phyloP scores from a whole-genome alignment of 257 asterid genomes.

The Fraxinus excelsior region DNA sequence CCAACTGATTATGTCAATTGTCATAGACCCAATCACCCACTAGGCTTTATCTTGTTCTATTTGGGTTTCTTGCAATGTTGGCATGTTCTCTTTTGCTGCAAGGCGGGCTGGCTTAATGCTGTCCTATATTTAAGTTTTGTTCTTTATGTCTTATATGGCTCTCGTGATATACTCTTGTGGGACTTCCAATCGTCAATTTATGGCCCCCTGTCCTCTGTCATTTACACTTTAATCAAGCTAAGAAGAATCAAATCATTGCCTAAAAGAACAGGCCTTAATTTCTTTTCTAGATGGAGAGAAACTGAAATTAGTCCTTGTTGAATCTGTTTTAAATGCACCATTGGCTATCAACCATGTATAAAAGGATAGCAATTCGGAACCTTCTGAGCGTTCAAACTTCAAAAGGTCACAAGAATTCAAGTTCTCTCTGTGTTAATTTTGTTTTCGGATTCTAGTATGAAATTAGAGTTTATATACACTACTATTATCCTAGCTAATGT shows the following conservation, averaged over 20 bases:
- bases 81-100: background rate
- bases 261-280: background rate
- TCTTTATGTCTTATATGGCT: too few relatives aligned
- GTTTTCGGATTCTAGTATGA: background rate
- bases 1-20: background rate
- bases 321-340: background rate
- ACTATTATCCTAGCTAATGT: constrained; percentile 8
- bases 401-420: background rate
- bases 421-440: background rate
- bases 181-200: too few relatives aligned
- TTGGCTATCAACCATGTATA: background rate
- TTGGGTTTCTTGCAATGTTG: background rate
- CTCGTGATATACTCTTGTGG: too few relatives aligned
- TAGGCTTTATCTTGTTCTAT: background rate
- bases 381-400: background rate
- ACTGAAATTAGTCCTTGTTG: background rate
- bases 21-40: background rate
- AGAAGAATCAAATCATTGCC: too few relatives aligned
- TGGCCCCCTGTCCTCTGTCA: too few relatives aligned
- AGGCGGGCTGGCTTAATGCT: too few relatives aligned
- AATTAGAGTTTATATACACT: background rate
- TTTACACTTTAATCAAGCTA: too few relatives aligned
- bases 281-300: background rate
- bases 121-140: too few relatives aligned
- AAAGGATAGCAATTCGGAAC: background rate